Evolutionary conservation across 2,329 filamentous ascomycete genomes (phyloP), one percentile per base, ranked within the genome.

Genomic region (Chaetothyriales sp.): DNA sequence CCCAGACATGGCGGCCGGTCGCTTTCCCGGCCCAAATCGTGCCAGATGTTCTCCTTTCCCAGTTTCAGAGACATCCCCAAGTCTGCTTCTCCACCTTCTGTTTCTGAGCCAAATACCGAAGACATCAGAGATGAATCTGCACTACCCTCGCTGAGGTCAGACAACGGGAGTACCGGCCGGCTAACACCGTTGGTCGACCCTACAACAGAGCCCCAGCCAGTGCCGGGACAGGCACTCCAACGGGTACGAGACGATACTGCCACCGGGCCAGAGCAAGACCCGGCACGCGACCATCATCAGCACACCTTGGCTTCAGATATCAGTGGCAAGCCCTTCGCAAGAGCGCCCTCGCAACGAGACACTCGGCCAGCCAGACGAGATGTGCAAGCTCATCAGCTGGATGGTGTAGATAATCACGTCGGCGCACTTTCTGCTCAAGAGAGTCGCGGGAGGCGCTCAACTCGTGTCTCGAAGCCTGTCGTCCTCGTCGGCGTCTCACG

Each of bases 401-500:
- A 40, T 40, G 10, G 33, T 13, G 15, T 15, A 15, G 33, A 40
- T 15, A 15, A 40, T 10, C 4, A 3, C 8, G 10, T 15, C 13
- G 33, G 33, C 4, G 4, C 15, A 15, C 2, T 15, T 40, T 40
- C 8, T 40, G 33, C 15, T 15, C 4, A 15, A 15, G 13, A 40
- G 4, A 40, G 33, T 15, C 33, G 10, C 33, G 15, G 15, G 15
- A 15, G 4, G 13, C 33, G 10, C 10, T 15, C 15, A 40, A 5
- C 8, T 15, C 33, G 33, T 15, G 33, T 40, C 10, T 40, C 33
- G 10, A 40, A 13, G 13, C 33, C 33, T 40, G 10, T 56, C 53
- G 82, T 97, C 2, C 81, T 89, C 2, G 90, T 97, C 1, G 92
- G 92, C 0, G 75, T 92, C 5, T 94, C 89, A n/a, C 79, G 89